A percentile compares a stretch with the other conserved stretches of the same genome.
Conservation (phyloP, 176 grass and related monocot genomes). For the Elymus sibiricus region DNA sequence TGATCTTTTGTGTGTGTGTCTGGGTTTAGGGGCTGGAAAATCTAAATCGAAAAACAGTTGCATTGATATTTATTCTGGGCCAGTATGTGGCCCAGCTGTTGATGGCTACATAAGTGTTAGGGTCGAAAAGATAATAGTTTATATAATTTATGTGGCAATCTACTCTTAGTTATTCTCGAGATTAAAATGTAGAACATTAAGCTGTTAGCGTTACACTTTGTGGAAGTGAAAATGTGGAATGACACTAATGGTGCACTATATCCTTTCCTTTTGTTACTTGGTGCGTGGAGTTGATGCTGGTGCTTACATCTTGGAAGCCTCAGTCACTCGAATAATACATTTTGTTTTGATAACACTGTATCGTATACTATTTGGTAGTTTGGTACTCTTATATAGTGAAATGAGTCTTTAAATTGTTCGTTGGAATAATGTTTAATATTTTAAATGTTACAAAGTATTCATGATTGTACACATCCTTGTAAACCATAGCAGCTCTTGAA, state of each 20-base stretch:
- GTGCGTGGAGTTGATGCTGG: neutral
- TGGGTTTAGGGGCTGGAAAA: neutral
- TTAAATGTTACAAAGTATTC: neutral
- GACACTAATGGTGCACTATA: neutral
- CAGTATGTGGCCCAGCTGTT: neutral
- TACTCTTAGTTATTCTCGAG: neutral
- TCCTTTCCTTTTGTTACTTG: constrained; percentile 3
- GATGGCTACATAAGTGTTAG: neutral
- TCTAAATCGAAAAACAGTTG: neutral
- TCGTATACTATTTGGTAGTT: neutral
- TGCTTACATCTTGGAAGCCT: neutral
- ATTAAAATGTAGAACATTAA: constrained; percentile 2
- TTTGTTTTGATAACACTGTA: neutral
- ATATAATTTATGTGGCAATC: neutral
- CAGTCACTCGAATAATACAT: neutral
- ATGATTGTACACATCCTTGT: neutral
- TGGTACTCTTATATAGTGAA: neutral
- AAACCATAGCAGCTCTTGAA: neutral
- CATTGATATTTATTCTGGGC: neutral
- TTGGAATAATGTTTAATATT: neutral
- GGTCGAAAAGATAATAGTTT: neutral
- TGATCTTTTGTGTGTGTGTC: neutral
- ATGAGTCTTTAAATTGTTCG: neutral
- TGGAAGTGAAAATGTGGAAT: constrained; percentile 15
- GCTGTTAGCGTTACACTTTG: neutral